Conservation (phyloP, 2,329 filamentous ascomycete species). For the Colletotrichum agaves region DNA sequence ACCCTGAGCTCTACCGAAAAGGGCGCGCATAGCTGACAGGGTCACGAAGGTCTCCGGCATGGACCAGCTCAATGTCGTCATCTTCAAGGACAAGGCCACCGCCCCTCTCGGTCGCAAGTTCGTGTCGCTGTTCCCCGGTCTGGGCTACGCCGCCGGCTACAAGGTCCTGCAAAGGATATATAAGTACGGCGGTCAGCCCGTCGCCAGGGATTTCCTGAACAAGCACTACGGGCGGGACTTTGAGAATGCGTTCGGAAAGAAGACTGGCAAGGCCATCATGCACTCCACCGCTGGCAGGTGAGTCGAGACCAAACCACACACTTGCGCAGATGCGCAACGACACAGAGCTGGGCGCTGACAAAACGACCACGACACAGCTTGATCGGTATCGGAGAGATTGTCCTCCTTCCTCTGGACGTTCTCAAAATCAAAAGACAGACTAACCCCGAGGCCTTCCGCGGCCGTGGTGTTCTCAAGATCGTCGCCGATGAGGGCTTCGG, state of each 20-base stretch:
- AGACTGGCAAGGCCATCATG: conserved; percentile 98
- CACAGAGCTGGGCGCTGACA: neutral
- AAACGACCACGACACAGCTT: conserved; percentile 65
- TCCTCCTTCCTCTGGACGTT: conserved; percentile 93
- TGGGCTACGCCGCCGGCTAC: conserved; percentile 97
- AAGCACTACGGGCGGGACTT: conserved; percentile 85
- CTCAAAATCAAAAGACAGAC: conserved; percentile 99
- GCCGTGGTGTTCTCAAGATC: conserved; percentile 89
- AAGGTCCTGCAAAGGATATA: conserved; percentile 98
- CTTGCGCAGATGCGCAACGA: neutral
- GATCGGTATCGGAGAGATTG: conserved; percentile 97
- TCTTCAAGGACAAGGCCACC: conserved; percentile 89
- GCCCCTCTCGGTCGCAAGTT: conserved; percentile 82
- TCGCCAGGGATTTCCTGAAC: conserved; percentile 89
- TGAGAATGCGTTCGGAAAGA: conserved; percentile 91
- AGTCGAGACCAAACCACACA: conserved; percentile 36
- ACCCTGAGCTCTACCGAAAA: neutral
- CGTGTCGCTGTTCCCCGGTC: conserved; percentile 93
- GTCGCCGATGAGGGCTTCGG: conserved; percentile 94
- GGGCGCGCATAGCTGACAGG: conserved; percentile 12
- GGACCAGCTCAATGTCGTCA: conserved; percentile 83
- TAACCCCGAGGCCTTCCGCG: conserved; percentile 97
- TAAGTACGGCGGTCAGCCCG: conserved; percentile 98
- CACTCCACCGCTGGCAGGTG: conserved; percentile 94
- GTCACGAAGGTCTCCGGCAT: conserved; percentile 37